A percentile compares a stretch with the other conserved stretches of the same genome.
Evolutionary conservation across 2,329 filamentous ascomycete genomes (phyloP).

Genomic region (Ophiognomonia clavigignenti-juglandacearum): DNA sequence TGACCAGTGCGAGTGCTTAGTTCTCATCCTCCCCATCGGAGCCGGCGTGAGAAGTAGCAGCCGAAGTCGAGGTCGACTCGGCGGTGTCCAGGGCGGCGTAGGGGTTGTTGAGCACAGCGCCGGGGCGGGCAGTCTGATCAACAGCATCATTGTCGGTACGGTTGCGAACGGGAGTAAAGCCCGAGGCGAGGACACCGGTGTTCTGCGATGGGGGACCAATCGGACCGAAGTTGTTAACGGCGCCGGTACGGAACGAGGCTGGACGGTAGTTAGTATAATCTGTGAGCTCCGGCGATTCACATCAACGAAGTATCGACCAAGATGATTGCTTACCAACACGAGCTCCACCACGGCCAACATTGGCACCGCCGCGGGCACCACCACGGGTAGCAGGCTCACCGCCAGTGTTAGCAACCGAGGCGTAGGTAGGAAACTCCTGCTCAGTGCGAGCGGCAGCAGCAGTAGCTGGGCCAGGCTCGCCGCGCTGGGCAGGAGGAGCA

Average conservation of each 20-base stretch:
- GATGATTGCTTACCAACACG: not conserved
- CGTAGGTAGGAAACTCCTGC: not conserved
- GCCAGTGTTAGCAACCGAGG: not conserved
- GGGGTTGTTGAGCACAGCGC: not conserved
- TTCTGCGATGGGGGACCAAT: constrained; percentile 8
- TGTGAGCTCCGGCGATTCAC: not conserved
- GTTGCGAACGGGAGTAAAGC: not conserved
- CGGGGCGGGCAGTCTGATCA: not conserved
- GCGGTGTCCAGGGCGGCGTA: constrained; percentile 1
- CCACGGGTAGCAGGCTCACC: not conserved
- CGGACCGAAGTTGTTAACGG: constrained; percentile 5
- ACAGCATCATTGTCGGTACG: not conserved
- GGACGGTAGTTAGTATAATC: not conserved
- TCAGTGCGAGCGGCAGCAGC: not conserved
- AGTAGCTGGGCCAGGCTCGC: not conserved
- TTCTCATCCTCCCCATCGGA: not conserved
- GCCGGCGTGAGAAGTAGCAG: too few species aligned
- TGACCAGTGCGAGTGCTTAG: not conserved
- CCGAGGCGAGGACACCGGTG: not conserved
- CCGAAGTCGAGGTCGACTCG: not conserved
- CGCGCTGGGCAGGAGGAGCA: not conserved
- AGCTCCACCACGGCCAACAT: not conserved
- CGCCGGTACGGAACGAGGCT: constrained; percentile 3
- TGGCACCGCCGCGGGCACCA: not conserved
- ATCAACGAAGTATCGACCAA: not conserved